Conservation (phyloP, 306 rosid genomes). For the Pyrus pyrifolia region DNA sequence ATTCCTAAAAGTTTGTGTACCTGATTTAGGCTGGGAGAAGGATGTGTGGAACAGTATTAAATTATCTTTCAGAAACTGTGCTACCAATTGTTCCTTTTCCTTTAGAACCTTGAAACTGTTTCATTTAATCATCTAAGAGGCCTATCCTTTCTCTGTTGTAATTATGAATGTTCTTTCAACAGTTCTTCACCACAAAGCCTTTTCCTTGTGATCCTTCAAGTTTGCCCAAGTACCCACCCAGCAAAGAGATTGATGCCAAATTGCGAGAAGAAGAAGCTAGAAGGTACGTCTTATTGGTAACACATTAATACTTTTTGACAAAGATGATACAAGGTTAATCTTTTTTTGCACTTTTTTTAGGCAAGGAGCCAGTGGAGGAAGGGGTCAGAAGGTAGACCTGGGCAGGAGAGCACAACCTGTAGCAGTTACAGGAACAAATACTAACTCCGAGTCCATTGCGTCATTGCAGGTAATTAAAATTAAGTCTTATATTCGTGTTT, state of each 20-base stretch:
- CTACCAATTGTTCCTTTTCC: background rate
- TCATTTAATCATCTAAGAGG: background rate
- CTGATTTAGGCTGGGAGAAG: background rate
- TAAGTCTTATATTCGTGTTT: background rate
- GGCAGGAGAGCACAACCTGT: constrained; percentile 42
- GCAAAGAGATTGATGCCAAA: constrained; percentile 89
- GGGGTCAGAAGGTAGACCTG: constrained; percentile 32
- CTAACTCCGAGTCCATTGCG: constrained; percentile 20
- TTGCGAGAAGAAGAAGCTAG: constrained; percentile 55
- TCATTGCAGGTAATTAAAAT: constrained; percentile 41
- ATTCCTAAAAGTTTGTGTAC: no score
- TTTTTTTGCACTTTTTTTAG: constrained; percentile 22
- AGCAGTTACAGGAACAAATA: constrained; percentile 24
- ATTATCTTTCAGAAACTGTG: background rate
- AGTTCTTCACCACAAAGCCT: constrained; percentile 78
- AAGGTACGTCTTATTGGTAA: constrained; percentile 42
- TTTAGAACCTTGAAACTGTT: background rate
- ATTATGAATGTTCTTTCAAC: constrained; percentile 14
- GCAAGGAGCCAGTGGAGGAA: constrained; percentile 43
- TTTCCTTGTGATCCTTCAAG: constrained; percentile 80
- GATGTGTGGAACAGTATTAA: background rate
- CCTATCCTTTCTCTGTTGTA: background rate
- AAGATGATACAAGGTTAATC: background rate
- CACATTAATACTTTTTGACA: background rate
- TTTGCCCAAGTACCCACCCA: constrained; percentile 84